Evolutionary conservation across 2,329 filamentous ascomycete species (phyloP).

Genomic region (Xylaria multiplex): DNA sequence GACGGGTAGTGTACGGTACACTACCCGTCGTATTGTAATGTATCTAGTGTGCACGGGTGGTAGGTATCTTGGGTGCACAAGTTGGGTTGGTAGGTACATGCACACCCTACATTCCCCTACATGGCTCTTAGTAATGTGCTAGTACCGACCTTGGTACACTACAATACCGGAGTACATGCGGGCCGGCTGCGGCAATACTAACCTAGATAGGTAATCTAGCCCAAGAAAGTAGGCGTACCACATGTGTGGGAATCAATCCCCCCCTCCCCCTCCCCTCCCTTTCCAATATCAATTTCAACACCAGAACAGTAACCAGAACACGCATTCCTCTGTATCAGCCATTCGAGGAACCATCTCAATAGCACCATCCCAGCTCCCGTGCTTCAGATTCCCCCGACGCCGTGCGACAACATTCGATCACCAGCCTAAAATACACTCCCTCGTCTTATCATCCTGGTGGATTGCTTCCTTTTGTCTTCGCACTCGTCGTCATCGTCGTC

Average conservation of each 20-base stretch:
- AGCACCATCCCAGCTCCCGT: conserved; percentile 11
- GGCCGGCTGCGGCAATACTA: conserved; percentile 15
- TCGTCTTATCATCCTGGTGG: conserved; percentile 20
- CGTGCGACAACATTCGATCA: conserved; percentile 31
- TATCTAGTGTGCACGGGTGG: background rate
- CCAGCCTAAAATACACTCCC: conserved; percentile 8
- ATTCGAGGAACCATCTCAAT: conserved; percentile 12
- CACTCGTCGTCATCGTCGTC: conserved; percentile 4
- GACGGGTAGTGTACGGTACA: background rate
- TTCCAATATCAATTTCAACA: conserved; percentile 27
- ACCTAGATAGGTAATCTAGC: conserved; percentile 7
- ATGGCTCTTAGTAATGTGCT: no score
- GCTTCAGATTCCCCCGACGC: conserved; percentile 25
- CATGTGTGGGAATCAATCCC: conserved; percentile 21
- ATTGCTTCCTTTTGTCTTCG: conserved; percentile 16
- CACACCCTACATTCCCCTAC: no score
- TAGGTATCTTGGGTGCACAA: background rate
- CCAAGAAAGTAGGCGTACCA: conserved; percentile 16
- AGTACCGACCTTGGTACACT: no score
- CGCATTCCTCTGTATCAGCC: conserved; percentile 26
- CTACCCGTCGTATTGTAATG: background rate
- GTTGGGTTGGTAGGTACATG: no score
- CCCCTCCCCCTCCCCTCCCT: conserved; percentile 8
- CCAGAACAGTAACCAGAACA: conserved; percentile 15
- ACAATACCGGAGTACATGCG: conserved; percentile 3